Percentiles rank a stretch among this genome's conserved stretches.
Conservation (phyloP, 306 rosid species). For the Lablab purpureus region DNA sequence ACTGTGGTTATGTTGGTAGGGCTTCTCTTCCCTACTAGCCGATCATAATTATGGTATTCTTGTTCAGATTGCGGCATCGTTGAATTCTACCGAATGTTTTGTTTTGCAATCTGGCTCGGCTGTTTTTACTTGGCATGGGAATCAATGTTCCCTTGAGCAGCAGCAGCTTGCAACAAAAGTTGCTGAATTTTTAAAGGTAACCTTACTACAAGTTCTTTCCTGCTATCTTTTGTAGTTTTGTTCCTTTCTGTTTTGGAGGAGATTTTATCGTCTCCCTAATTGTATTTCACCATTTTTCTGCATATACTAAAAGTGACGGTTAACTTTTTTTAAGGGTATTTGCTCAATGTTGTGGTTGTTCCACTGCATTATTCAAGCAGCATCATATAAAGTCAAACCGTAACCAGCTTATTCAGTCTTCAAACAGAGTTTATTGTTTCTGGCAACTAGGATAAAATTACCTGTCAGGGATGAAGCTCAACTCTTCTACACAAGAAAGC, state of each 20-base stretch:
- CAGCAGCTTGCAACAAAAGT: constrained; percentile 92
- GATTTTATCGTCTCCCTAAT: constrained; percentile 19
- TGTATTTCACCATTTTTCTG: constrained; percentile 6
- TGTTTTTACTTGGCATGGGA: constrained; percentile 93
- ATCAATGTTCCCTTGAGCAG: constrained; percentile 87
- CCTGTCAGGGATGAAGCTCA: constrained; percentile 7
- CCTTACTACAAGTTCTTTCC: constrained; percentile 21
- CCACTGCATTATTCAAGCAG: constrained; percentile 23
- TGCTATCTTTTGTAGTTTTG: constrained; percentile 4
- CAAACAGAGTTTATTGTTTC: constrained; percentile 27
- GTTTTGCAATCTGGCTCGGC: constrained; percentile 94
- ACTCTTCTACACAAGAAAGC: constrained; percentile 5
- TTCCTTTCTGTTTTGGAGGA: constrained; percentile 7
- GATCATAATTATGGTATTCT: constrained; percentile 33
- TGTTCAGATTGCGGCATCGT: constrained; percentile 83
- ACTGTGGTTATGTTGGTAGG: constrained; percentile 8
- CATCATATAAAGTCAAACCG: constrained; percentile 27
- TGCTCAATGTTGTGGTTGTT: constrained; percentile 12
- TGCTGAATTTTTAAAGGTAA: constrained; percentile 91
- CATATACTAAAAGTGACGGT: constrained; percentile 43
- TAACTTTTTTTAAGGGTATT: constrained; percentile 62
- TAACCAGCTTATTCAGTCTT: constrained; percentile 19
- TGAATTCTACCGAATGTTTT: constrained; percentile 87
- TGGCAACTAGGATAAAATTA: constrained; percentile 9
- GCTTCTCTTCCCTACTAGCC: constrained; percentile 41